These are phyloP conservation scores for Brasenia schreberi DNA, from an alignment of 164 flowering plant species.

Conservation along the genomic window DNA sequence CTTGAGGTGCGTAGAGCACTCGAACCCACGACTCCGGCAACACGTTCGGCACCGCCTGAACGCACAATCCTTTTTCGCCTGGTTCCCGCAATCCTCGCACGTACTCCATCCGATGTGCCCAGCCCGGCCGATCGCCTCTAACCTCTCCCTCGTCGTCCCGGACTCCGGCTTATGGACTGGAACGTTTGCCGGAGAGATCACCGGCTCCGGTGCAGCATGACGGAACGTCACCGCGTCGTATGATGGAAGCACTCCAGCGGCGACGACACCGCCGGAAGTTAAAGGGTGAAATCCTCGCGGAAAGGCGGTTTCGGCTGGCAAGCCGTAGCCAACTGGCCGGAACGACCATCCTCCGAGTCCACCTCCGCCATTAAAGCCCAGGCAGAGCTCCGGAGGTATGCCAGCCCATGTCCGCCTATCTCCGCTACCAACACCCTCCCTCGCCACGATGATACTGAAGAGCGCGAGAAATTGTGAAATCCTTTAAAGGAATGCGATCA, in stretches of 20 bases:
- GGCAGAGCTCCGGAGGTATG: not conserved
- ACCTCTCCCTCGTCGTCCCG: not conserved
- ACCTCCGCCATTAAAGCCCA: not conserved
- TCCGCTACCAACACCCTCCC: not conserved
- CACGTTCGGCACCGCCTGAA: slow-evolving; percentile 64
- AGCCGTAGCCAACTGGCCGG: not conserved
- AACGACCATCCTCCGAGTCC: not conserved
- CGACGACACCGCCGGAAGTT: not conserved
- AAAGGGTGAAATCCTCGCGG: not conserved
- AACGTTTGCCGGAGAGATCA: too few species aligned
- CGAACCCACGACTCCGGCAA: slow-evolving; percentile 61
- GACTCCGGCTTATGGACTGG: not conserved
- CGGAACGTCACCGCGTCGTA: not conserved
- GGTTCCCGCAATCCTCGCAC: slow-evolving; percentile 74
- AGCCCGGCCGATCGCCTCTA: not conserved
- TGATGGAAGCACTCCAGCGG: not conserved
- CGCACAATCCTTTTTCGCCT: slow-evolving; percentile 62
- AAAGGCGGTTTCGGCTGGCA: not conserved
- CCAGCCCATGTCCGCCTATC: not conserved
- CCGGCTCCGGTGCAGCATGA: not conserved
- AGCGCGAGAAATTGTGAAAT: too few species aligned
- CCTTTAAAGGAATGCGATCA: too few species aligned
- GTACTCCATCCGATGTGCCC: slow-evolving; percentile 22
- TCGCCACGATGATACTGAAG: not conserved
- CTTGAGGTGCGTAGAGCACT: slow-evolving; percentile 56